These are phyloP conservation scores for Aspergillus baeticus DNA, from an alignment of 495 filamentous ascomycete genomes.

Conservation along the genomic window DNA sequence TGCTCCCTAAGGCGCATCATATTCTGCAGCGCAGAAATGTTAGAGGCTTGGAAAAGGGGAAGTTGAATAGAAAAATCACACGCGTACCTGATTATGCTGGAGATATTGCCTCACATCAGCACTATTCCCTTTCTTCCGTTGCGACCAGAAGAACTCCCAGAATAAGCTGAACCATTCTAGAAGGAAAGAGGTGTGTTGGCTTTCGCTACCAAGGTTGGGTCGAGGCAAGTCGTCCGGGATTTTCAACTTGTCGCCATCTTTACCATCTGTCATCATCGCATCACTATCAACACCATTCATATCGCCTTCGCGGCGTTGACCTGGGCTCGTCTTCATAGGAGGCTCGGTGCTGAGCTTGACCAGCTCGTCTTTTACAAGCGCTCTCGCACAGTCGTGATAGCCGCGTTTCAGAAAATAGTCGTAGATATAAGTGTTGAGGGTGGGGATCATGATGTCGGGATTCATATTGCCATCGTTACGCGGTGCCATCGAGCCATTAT, in stretches of 20 bases:
- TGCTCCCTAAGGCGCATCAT: conserved; percentile 44
- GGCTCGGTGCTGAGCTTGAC: conserved; percentile 58
- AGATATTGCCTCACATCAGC: conserved; percentile 67
- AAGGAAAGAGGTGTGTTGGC: conserved; percentile 73
- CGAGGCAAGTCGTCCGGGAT: conserved; percentile 76
- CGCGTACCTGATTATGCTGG: conserved; percentile 74
- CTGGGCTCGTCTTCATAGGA: conserved; percentile 56
- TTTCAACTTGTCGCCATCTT: conserved; percentile 72
- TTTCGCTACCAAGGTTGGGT: conserved; percentile 62
- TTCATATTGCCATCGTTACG: conserved; percentile 45
- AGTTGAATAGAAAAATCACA: background rate
- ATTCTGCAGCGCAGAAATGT: conserved; percentile 31
- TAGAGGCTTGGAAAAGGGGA: conserved; percentile 11
- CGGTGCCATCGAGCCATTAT: conserved; percentile 58
- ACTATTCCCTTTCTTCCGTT: conserved; percentile 60
- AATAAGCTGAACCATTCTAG: conserved; percentile 96
- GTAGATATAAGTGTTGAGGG: conserved; percentile 96
- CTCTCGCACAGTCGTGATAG: conserved; percentile 76
- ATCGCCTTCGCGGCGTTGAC: conserved; percentile 61
- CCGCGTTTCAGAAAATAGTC: conserved; percentile 87
- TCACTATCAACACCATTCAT: conserved; percentile 78
- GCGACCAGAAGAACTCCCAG: conserved; percentile 88
- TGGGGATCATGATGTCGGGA: conserved; percentile 66
- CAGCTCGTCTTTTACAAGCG: conserved; percentile 55
- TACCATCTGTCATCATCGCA: conserved; percentile 77